Percentiles rank a stretch among this genome's conserved stretches.
Conservation (phyloP, 164 flowering plant species). For the Houttuynia cordata region DNA sequence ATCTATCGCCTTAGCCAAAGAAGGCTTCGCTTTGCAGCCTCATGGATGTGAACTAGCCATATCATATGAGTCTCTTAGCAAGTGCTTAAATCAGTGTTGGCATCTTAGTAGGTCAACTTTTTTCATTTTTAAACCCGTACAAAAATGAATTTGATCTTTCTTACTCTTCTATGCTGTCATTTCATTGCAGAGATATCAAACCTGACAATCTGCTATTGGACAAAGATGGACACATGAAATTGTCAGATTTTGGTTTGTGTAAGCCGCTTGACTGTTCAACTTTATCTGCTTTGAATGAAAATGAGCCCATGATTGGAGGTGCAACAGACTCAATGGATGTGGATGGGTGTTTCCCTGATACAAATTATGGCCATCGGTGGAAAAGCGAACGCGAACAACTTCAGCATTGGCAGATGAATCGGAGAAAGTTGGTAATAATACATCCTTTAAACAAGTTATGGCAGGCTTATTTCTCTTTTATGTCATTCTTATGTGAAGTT, state of each 20-base stretch:
- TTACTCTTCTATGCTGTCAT: neutral
- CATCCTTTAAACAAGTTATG: neutral
- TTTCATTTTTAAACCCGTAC: neutral
- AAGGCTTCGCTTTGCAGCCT: no score
- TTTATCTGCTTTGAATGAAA: conserved; percentile 54
- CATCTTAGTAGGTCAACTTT: neutral
- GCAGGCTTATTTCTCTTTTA: neutral
- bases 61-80: neutral
- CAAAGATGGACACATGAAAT: conserved; percentile 87
- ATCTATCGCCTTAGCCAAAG: neutral
- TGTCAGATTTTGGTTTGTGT: conserved; percentile 98
- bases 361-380: conserved; percentile 51
- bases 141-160: neutral
- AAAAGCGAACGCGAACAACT: conserved; percentile 76
- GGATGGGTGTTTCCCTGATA: conserved; percentile 44
- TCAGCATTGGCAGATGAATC: conserved; percentile 87
- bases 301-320: conserved; percentile 63
- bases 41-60: neutral
- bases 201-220: conserved; percentile 95
- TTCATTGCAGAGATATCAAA: conserved; percentile 68
- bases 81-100: neutral
- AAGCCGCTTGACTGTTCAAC: conserved; percentile 81
- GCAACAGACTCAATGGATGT: conserved; percentile 72
- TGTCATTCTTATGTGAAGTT: neutral
- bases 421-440: conserved; percentile 62